A percentile compares a stretch with the other conserved stretches of the same genome.
These are phyloP conservation scores for Nepenthes alata DNA, from an alignment of 179 eudicot species.

Conservation along the genomic window DNA sequence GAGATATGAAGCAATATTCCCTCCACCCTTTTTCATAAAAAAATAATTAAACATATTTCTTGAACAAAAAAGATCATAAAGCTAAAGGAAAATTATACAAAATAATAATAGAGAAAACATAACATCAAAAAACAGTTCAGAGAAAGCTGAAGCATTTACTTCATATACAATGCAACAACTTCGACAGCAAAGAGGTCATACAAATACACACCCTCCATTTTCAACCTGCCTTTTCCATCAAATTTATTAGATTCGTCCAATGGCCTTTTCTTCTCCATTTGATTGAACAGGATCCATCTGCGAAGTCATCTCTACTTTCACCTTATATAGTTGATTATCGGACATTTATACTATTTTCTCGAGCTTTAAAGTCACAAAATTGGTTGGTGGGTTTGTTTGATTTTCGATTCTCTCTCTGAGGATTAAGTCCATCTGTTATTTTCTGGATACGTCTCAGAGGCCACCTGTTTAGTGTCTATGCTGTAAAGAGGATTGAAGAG, in stretches of 20 bases:
- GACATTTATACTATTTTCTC: conserved; percentile 17
- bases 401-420: conserved; percentile 3
- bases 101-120: too few species aligned
- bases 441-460: background rate
- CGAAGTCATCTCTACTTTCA: conserved; percentile 25
- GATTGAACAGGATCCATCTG: conserved; percentile 29
- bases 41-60: too few species aligned
- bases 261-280: conserved; percentile 24
- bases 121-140: background rate
- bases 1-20: too few species aligned
- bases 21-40: too few species aligned
- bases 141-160: conserved; percentile 12
- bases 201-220: conserved; percentile 33
- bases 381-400: conserved; percentile 16
- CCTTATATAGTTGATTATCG: conserved; percentile 16
- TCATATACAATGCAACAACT: conserved; percentile 13
- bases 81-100: too few species aligned
- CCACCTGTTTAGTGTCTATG: conserved; percentile 9
- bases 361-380: conserved; percentile 17
- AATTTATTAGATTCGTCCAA: conserved; percentile 40
- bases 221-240: conserved; percentile 65
- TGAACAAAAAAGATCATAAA: too few species aligned
- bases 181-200: conserved; percentile 23
- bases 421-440: background rate
- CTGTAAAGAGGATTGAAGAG: conserved; percentile 14